phyloP scores from a whole-genome alignment of 2,329 filamentous ascomycete species.

The Incumbomyces lentus region DNA sequence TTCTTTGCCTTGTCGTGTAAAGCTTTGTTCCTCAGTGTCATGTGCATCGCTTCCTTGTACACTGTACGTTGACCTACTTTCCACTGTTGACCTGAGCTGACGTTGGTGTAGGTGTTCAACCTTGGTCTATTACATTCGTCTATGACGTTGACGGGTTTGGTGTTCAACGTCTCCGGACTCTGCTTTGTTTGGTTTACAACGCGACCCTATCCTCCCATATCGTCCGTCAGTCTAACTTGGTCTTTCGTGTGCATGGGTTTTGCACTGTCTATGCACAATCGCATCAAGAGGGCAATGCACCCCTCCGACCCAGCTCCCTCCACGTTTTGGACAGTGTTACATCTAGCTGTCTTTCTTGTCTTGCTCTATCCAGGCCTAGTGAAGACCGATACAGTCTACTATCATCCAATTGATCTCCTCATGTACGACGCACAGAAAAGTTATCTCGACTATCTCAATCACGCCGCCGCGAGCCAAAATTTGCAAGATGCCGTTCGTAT shows the following conservation, averaged over 20 bases:
- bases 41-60: constrained; percentile 29
- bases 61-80: constrained; percentile 27
- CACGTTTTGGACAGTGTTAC: constrained; percentile 7
- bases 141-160: constrained; percentile 13
- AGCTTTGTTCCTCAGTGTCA: constrained; percentile 25
- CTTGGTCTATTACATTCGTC: constrained; percentile 17
- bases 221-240: constrained; percentile 11
- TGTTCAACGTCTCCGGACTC: constrained; percentile 16
- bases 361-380: constrained; percentile 32
- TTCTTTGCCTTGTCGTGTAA: constrained; percentile 31
- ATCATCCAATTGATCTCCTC: constrained; percentile 47
- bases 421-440: constrained; percentile 40
- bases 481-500: constrained; percentile 40
- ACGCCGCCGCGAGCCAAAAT: constrained; percentile 38
- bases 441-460: constrained; percentile 40
- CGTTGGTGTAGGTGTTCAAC: constrained; percentile 12
- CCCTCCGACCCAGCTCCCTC: constrained; percentile 8
- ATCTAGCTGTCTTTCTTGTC: constrained; percentile 27
- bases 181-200: constrained; percentile 17
- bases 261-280: constrained; percentile 14
- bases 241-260: constrained; percentile 18
- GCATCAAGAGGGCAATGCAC: constrained; percentile 14
- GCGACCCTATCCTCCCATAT: constrained; percentile 19
- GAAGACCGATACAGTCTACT: constrained; percentile 30
- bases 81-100: constrained; percentile 9